These are phyloP conservation scores for Agaricales sp. DNA, from an alignment of 1,284 basidiomycete genomes.

Conservation along the genomic window DNA sequence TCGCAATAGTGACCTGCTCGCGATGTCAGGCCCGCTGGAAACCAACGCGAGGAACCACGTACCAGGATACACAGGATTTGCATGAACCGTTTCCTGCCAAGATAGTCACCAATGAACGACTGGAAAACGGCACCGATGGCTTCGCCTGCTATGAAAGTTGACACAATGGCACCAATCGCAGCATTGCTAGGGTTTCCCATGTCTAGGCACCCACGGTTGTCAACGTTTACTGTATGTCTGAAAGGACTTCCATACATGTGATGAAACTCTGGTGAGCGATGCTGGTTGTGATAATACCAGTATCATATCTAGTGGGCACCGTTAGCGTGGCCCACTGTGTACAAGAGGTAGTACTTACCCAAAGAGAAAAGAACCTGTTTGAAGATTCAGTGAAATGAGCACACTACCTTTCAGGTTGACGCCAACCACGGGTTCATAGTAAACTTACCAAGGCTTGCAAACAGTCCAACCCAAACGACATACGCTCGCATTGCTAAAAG, in stretches of 20 bases:
- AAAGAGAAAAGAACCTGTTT: slow-evolving; percentile 11
- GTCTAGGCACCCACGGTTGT: slow-evolving; percentile 5
- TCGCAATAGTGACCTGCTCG: slow-evolving; percentile 10
- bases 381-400: no score
- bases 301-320: slow-evolving; percentile 8
- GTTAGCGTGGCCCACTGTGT: neutral
- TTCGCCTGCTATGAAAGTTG: slow-evolving; percentile 13
- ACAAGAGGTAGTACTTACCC: slow-evolving; percentile 4
- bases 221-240: no score
- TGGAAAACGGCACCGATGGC: slow-evolving; percentile 12
- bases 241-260: slow-evolving; percentile 7
- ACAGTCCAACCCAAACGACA: slow-evolving; percentile 5
- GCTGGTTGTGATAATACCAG: slow-evolving; percentile 13
- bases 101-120: slow-evolving; percentile 10
- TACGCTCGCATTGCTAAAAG: slow-evolving; percentile 4
- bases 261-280: slow-evolving; percentile 14
- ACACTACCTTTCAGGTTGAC: neutral
- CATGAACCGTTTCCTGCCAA: slow-evolving; percentile 14
- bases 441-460: slow-evolving; percentile 7
- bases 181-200: slow-evolving; percentile 12
- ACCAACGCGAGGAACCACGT: slow-evolving; percentile 1
- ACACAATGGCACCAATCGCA: slow-evolving; percentile 12
- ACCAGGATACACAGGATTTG: slow-evolving; percentile 12
- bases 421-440: neutral
- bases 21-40: neutral